Conservation (phyloP, 2,329 filamentous ascomycete species). For the Colletotrichum tropicicola region DNA sequence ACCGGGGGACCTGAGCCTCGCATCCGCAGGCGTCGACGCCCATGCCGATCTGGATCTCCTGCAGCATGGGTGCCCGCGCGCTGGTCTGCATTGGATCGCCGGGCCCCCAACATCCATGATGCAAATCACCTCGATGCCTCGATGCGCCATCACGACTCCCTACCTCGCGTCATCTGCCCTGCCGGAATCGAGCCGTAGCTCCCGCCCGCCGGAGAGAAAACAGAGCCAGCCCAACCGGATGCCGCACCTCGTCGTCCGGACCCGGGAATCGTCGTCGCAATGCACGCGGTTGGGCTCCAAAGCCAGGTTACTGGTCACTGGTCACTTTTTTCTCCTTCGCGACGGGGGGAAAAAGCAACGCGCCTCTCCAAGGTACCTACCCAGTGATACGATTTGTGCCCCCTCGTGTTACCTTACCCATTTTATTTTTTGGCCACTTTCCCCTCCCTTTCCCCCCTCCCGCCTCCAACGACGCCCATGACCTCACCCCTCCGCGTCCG, state of each 20-base stretch:
- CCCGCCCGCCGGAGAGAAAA: slow-evolving; percentile 15
- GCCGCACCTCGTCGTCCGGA: neutral
- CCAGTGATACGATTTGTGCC: neutral
- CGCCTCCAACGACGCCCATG: neutral
- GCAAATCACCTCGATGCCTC: neutral
- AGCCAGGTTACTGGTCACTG: neutral
- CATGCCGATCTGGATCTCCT: neutral
- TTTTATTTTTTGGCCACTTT: slow-evolving; percentile 4
- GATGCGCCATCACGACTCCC: neutral
- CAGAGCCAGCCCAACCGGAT: neutral
- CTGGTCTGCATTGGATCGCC: neutral
- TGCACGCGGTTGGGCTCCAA: neutral
- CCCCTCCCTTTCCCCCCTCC: neutral
- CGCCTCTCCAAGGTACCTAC: neutral
- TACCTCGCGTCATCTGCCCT: slow-evolving; percentile 3
- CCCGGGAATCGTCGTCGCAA: slow-evolving; percentile 10
- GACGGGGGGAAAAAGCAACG: slow-evolving; percentile 10
- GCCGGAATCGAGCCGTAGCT: slow-evolving; percentile 10
- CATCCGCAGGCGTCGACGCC: neutral
- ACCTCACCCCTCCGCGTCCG: neutral
- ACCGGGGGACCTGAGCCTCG: slow-evolving; percentile 5
- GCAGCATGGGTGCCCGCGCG: neutral
- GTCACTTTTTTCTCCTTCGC: neutral
- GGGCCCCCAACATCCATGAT: neutral
- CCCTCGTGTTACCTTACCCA: slow-evolving; percentile 14